Evolutionary conservation across 1,284 basidiomycete genomes (phyloP).

Genomic region (Retiboletus flavoniger): DNA sequence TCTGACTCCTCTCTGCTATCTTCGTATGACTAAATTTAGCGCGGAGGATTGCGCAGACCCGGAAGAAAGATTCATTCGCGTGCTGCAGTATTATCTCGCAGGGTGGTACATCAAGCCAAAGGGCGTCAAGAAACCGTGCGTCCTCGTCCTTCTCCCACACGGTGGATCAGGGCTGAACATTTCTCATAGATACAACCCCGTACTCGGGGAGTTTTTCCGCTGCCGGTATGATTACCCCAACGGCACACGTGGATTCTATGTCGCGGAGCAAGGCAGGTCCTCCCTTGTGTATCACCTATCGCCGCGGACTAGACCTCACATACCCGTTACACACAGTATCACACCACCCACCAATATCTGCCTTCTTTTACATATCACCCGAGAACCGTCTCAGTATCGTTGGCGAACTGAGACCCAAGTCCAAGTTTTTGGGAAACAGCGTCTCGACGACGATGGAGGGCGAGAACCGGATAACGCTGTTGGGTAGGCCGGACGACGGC

Average conservation of each 20-base stretch:
- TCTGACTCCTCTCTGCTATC: not conserved
- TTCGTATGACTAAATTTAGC: constrained; percentile 29
- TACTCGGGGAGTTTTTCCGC: constrained; percentile 97
- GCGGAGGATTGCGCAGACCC: constrained; percentile 76
- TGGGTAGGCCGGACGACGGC: constrained; percentile 83
- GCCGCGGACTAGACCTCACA: constrained; percentile 5
- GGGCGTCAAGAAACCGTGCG: constrained; percentile 98
- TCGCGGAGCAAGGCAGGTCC: constrained; percentile 86
- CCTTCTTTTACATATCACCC: constrained; percentile 97
- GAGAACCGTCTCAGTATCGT: constrained; percentile 81
- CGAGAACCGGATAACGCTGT: constrained; percentile 82
- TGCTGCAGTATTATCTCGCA: constrained; percentile 94
- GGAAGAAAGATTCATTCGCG: constrained; percentile 89
- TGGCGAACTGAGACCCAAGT: constrained; percentile 94
- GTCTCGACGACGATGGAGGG: constrained; percentile 97
- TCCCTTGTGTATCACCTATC: not conserved
- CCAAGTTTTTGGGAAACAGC: constrained; percentile 94
- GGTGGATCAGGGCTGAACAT: not conserved
- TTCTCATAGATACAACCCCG: constrained; percentile 82
- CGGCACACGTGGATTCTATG: constrained; percentile 91
- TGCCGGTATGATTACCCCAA: constrained; percentile 94
- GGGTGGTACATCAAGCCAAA: constrained; percentile 99
- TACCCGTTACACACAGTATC: constrained; percentile 55
- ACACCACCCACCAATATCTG: constrained; percentile 93
- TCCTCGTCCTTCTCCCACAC: constrained; percentile 18